Base-by-base conservation (phyloP, 2,329 filamentous ascomycete species). In the Elsinoe batatas region DNA sequence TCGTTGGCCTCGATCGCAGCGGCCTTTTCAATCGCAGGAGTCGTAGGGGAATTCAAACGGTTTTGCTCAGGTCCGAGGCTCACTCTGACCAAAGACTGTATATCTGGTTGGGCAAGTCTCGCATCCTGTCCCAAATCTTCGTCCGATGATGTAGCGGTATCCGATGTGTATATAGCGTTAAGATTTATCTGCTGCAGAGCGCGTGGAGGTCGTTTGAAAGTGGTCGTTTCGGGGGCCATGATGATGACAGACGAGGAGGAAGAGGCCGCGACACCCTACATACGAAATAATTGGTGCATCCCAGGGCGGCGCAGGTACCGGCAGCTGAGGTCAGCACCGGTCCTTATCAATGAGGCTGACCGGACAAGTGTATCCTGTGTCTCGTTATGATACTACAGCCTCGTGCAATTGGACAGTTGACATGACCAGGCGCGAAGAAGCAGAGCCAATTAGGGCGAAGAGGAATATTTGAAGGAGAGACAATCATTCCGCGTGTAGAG, bases 31-130 rank as follows among this genome's bases (percentile, higher is more conserved):
- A 75, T 75, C 8, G 77, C 77, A 1, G 80, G 79, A 3, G 79
- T 83, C 40, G 73, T 72, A 8, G 79, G 76, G 15, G 79, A 79
- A 35, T 74, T 77, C 64, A 83, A 70, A 42, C 76, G 74, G 50
- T 75, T 79, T 64, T 84, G 81, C 40, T 74, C 72, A 37, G 72
- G 73, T 58, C 79, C 74, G 59, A 84, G 81, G 63, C 80, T 82
- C 62, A 83, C 72, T 2, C 79, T 80, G 61, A 84, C 72, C 33
- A 80, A 71, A 11, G 68, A 71, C 53, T 71, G 68, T 13, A 67
- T 71, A 58, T 73, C 70, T 8, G 49, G 73, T 70, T 15, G 57
- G 11, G 63, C 66, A 61, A 53, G 66, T 62, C 54, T 67, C 56
- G 36, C 43, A 10, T 60, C 59, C 4, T 65, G 66, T 46, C 58